These are phyloP conservation scores for Gastroboletus turbinatus DNA, from an alignment of 1,284 basidiomycete genomes.

Conservation along the genomic window DNA sequence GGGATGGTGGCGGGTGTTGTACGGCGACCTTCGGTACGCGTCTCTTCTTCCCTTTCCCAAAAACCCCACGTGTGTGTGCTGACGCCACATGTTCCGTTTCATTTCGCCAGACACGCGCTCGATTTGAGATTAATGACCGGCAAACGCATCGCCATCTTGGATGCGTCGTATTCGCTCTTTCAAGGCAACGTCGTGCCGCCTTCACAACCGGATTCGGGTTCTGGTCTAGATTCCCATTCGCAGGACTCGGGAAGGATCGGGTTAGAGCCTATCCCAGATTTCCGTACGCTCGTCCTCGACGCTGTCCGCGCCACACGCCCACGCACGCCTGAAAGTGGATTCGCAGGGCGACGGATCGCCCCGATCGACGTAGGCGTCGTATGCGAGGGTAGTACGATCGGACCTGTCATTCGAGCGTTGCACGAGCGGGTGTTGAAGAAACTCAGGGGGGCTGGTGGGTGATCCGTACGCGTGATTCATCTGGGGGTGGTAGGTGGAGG, in stretches of 20 bases:
- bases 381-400: constrained; percentile 51
- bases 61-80: neutral
- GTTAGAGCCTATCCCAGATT: constrained; percentile 61
- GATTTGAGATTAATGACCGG: constrained; percentile 74
- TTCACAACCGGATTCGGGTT: neutral
- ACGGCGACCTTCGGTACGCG: constrained; percentile 56
- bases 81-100: neutral
- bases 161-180: constrained; percentile 64
- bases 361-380: constrained; percentile 62
- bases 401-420: constrained; percentile 46
- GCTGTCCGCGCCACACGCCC: constrained; percentile 29
- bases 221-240: neutral
- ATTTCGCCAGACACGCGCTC: constrained; percentile 58
- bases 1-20: constrained; percentile 78
- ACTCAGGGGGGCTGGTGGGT: constrained; percentile 19
- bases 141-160: constrained; percentile 64
- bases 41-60: neutral
- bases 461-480: neutral
- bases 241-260: constrained; percentile 32
- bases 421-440: constrained; percentile 44
- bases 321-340: constrained; percentile 4
- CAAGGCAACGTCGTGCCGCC: constrained; percentile 15
- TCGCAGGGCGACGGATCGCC: constrained; percentile 38
- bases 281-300: constrained; percentile 49
- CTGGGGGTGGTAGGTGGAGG: neutral